Percentiles rank a stretch among this genome's conserved stretches.
Evolutionary conservation across 352 stramenopile species (phyloP).

Genomic region (Pythium brassicae): DNA sequence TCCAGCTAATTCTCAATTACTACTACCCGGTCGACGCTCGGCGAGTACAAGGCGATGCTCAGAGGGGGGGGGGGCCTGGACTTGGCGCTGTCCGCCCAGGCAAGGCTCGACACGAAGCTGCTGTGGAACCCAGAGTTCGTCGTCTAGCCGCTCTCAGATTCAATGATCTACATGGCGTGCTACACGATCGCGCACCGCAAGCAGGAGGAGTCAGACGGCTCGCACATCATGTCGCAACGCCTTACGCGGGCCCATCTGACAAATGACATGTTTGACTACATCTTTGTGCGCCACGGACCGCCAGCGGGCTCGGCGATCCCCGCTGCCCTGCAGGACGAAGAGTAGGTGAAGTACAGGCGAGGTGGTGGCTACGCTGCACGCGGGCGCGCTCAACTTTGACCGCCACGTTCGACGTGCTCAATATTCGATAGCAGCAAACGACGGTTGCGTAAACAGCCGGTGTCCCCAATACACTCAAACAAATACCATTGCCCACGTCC

Average conservation of each 20-base stretch:
- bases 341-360: constrained; percentile 94
- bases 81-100: constrained; percentile 98
- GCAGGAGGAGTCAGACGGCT: constrained; percentile 95
- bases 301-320: constrained; percentile 87
- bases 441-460: no score
- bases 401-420: no score
- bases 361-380: constrained; percentile 83
- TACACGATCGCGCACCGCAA: constrained; percentile 99
- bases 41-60: constrained; percentile 97
- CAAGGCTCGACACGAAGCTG: constrained; percentile 94
- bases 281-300: constrained; percentile 92
- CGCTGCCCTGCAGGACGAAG: constrained; percentile 93
- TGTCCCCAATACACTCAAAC: no score
- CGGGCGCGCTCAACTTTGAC: constrained; percentile 84
- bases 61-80: constrained; percentile 99
- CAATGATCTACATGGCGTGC: constrained; percentile 99
- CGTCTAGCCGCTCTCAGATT: constrained; percentile 99
- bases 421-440: no score
- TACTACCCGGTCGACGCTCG: constrained; percentile 92
- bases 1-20: no score
- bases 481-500: no score
- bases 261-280: constrained; percentile 98
- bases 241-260: constrained; percentile 88
- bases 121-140: constrained; percentile 99
- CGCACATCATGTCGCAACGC: constrained; percentile 77